Evolutionary conservation across 768 basidiomycete species (phyloP).

Genomic region (Lactarius sanguifluus): DNA sequence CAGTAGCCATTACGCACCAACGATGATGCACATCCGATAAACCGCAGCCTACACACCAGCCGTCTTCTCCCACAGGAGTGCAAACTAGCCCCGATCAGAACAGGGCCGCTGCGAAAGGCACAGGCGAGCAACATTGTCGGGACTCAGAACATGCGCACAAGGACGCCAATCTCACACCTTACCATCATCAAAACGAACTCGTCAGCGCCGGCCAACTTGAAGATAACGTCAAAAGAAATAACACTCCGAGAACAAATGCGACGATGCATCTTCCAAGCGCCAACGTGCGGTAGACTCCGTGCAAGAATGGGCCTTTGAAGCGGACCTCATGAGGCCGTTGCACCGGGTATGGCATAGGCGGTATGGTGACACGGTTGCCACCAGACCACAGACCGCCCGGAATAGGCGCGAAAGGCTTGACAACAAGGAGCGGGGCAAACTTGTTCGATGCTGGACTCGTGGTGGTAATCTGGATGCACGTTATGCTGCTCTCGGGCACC

Average conservation of each 20-base stretch:
- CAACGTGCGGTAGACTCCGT: constrained; percentile 62
- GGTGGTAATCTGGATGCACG: constrained; percentile 4
- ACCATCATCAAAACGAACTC: neutral
- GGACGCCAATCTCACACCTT: constrained; percentile 85
- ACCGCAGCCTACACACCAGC: too few species aligned
- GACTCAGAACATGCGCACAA: constrained; percentile 80
- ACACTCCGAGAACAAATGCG: constrained; percentile 77
- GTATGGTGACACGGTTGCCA: neutral
- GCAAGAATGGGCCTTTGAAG: constrained; percentile 28
- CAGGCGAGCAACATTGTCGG: constrained; percentile 61
- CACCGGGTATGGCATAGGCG: neutral
- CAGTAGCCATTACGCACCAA: too few species aligned
- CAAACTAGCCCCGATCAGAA: constrained; percentile 52
- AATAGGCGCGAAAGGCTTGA: neutral
- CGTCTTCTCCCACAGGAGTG: too few species aligned
- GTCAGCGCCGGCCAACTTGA: neutral
- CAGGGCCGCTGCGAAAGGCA: constrained; percentile 42
- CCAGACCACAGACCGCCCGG: neutral
- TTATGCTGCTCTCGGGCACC: constrained; percentile 3
- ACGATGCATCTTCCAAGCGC: constrained; percentile 73
- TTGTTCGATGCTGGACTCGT: neutral
- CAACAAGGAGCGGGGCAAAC: neutral
- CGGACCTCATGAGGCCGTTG: constrained; percentile 34
- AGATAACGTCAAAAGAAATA: neutral
- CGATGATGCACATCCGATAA: too few species aligned